Conservation (phyloP, 2,329 filamentous ascomycete species). For the Trichoderma semiorbis region DNA sequence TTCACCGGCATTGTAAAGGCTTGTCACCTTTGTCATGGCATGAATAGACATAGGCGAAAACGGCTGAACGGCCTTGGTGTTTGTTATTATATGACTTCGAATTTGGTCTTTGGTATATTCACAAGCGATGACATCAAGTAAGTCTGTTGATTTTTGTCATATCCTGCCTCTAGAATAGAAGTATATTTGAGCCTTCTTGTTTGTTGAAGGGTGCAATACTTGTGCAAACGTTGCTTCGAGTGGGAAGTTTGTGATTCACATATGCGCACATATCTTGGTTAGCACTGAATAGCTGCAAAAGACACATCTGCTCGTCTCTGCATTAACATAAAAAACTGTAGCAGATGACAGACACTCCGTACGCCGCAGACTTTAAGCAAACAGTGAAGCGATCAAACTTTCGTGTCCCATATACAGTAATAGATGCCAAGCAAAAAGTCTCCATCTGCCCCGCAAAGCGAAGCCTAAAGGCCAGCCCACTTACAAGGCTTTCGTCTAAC, state of each 20-base stretch:
- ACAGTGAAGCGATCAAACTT: neutral
- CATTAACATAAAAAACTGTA: neutral
- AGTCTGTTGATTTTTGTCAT: neutral
- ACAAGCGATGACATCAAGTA: neutral
- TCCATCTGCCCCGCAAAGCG: conserved; percentile 1
- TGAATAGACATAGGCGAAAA: neutral
- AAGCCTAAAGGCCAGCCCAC: neutral
- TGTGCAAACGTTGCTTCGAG: neutral
- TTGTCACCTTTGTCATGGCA: neutral
- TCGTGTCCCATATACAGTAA: neutral
- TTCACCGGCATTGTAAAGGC: conserved; percentile 43
- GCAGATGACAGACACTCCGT: neutral
- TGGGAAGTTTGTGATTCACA: neutral
- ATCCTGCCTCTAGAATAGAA: neutral
- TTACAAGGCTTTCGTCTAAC: neutral
- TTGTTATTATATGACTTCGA: neutral
- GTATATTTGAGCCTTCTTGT: neutral
- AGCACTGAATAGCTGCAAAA: neutral
- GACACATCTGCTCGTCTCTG: neutral
- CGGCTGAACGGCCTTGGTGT: neutral
- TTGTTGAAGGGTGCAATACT: neutral
- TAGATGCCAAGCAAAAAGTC: neutral
- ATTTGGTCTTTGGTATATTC: neutral
- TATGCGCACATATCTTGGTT: neutral
- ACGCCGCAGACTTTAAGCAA: neutral